These are phyloP conservation scores for Dactylellina cionopaga DNA, from an alignment of 2,329 filamentous ascomycete species.

Conservation along the genomic window DNA sequence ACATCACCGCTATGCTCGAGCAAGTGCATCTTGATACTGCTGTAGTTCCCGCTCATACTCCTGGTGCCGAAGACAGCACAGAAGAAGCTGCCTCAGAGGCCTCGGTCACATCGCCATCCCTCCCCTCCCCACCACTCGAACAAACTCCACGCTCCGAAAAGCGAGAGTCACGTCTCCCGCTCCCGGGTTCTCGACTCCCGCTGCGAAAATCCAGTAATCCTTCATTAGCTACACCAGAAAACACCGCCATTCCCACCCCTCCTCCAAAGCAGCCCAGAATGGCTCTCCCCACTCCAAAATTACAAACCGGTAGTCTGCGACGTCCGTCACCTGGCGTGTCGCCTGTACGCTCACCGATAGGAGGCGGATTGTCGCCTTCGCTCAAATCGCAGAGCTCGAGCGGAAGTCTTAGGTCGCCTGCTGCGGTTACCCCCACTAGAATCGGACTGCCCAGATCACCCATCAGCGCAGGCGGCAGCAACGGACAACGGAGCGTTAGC, in stretches of 20 bases:
- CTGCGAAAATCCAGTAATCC: slow-evolving; percentile 36
- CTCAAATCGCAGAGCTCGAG: slow-evolving; percentile 38
- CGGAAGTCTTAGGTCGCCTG: slow-evolving; percentile 18
- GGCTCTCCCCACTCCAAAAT: slow-evolving; percentile 18
- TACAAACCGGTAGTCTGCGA: slow-evolving; percentile 12
- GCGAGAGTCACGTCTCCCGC: slow-evolving; percentile 31
- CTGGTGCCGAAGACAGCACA: too few species aligned
- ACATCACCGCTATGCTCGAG: too few species aligned
- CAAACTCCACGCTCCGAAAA: slow-evolving; percentile 24
- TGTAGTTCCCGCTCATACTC: too few species aligned
- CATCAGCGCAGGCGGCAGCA: neutral
- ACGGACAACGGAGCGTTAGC: slow-evolving; percentile 27
- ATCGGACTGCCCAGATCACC: slow-evolving; percentile 34
- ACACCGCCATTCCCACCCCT: neutral
- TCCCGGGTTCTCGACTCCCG: slow-evolving; percentile 39
- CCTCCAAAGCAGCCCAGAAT: slow-evolving; percentile 2
- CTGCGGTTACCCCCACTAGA: slow-evolving; percentile 23
- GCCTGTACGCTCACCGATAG: slow-evolving; percentile 16
- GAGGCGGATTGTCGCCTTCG: slow-evolving; percentile 2
- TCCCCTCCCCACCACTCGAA: slow-evolving; percentile 5
- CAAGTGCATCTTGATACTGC: too few species aligned
- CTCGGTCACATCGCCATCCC: neutral
- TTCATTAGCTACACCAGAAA: neutral
- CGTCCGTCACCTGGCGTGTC: slow-evolving; percentile 27
- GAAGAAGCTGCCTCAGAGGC: too few species aligned